Conservation (phyloP, 1,139 yeast species). For the Taiozyma sp. region DNA sequence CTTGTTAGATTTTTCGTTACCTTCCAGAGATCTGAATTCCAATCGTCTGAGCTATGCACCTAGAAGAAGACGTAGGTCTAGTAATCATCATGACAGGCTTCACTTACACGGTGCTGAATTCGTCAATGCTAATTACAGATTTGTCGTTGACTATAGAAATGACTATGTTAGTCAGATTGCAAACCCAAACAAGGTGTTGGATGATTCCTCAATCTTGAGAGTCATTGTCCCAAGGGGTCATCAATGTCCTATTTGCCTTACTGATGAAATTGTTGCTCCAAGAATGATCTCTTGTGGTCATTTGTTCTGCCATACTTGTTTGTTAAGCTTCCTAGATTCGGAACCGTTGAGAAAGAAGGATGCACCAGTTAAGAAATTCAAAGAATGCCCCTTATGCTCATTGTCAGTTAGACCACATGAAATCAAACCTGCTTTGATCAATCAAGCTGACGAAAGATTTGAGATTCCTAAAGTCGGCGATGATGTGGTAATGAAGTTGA, state of each 20-base stretch:
- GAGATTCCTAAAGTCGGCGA: constrained; percentile 60
- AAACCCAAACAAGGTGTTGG: constrained; percentile 75
- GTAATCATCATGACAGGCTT: constrained; percentile 21
- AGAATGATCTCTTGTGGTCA: constrained; percentile 97
- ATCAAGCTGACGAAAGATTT: constrained; percentile 45
- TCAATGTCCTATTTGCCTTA: constrained; percentile 88
- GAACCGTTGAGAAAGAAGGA: constrained; percentile 35
- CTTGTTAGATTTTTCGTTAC: constrained; percentile 56
- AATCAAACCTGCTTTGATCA: constrained; percentile 66
- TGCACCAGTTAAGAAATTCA: constrained; percentile 40
- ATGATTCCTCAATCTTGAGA: constrained; percentile 57
- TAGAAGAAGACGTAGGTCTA: constrained; percentile 22
- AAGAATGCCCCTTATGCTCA: constrained; percentile 86
- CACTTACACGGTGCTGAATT: constrained; percentile 67
- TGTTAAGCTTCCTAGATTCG: constrained; percentile 65
- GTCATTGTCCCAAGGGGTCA: constrained; percentile 72
- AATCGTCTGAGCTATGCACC: constrained; percentile 6
- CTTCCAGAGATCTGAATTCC: constrained; percentile 39
- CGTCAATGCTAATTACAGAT: constrained; percentile 81
- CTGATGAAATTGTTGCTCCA: constrained; percentile 85
- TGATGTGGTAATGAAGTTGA: constrained; percentile 59
- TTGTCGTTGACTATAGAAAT: constrained; percentile 63
- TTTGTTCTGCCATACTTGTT: constrained; percentile 78
- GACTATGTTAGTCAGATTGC: constrained; percentile 51
- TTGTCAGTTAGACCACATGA: constrained; percentile 56